Evolutionary conservation across 1,284 basidiomycete species (phyloP).

Genomic region (Macrocystidia cucumis): DNA sequence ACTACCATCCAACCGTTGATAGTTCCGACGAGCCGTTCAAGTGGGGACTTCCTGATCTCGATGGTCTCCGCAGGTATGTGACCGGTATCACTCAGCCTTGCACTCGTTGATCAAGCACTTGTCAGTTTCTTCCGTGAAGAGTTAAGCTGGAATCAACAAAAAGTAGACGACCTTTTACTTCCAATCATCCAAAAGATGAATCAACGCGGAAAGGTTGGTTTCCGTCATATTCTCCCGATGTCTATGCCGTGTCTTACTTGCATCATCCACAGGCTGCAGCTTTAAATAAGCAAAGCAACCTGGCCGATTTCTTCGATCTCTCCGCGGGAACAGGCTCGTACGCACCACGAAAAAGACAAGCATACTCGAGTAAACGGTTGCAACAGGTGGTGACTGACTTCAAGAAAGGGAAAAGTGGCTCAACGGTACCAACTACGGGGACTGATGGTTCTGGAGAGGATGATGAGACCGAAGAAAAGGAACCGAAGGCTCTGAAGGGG

Average conservation of each 20-base stretch:
- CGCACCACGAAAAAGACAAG: slow-evolving; percentile 74
- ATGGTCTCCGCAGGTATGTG: slow-evolving; percentile 75
- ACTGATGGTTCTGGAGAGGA: slow-evolving; percentile 8
- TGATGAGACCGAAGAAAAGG: slow-evolving; percentile 7
- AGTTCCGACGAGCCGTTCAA: slow-evolving; percentile 91
- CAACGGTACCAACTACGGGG: slow-evolving; percentile 1
- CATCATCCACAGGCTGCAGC: slow-evolving; percentile 45
- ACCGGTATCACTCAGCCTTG: background rate
- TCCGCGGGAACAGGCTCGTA: slow-evolving; percentile 55
- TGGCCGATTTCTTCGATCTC: slow-evolving; percentile 56
- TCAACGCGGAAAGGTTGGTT: slow-evolving; percentile 61
- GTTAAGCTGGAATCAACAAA: slow-evolving; percentile 79
- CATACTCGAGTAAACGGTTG: slow-evolving; percentile 80
- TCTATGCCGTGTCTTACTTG: slow-evolving; percentile 5
- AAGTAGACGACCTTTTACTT: slow-evolving; percentile 88
- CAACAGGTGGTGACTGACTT: slow-evolving; percentile 88
- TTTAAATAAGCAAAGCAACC: slow-evolving; percentile 68
- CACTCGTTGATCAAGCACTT: slow-evolving; percentile 3
- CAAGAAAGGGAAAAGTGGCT: slow-evolving; percentile 27
- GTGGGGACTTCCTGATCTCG: slow-evolving; percentile 95
- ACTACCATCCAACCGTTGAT: slow-evolving; percentile 88
- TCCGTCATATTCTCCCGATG: slow-evolving; percentile 3
- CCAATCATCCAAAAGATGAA: slow-evolving; percentile 92
- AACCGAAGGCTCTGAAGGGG: slow-evolving; percentile 6
- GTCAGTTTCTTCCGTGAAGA: slow-evolving; percentile 80